Conservation (phyloP, 1,284 basidiomycete species). For the Spongispora temasekensis region DNA sequence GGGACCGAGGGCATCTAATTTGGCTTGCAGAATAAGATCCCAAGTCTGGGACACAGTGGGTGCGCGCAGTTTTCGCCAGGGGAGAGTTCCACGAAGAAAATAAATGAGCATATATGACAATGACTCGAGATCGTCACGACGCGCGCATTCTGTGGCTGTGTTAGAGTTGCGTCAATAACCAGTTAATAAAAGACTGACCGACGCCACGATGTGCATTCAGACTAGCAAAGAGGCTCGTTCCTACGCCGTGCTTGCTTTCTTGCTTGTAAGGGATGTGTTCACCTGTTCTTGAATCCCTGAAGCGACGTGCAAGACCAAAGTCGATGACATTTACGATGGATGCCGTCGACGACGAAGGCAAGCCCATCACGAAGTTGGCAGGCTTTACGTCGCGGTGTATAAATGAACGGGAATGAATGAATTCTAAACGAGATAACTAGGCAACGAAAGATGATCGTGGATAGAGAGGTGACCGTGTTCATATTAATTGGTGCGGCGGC, state of each 20-base stretch:
- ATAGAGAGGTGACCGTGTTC: constrained; percentile 11
- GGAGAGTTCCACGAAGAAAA: constrained; percentile 86
- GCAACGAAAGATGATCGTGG: constrained; percentile 24
- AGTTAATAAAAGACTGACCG: constrained; percentile 45
- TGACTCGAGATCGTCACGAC: constrained; percentile 90
- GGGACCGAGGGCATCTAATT: constrained; percentile 48
- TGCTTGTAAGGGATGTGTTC: constrained; percentile 91
- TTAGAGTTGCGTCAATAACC: constrained; percentile 8
- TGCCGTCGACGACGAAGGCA: constrained; percentile 47
- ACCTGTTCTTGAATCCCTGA: constrained; percentile 84
- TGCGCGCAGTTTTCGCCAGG: constrained; percentile 86
- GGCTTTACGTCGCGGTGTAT: constrained; percentile 97
- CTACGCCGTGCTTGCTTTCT: constrained; percentile 85
- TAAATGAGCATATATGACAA: constrained; percentile 93
- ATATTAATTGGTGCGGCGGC: background rate
- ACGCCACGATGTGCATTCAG: constrained; percentile 95
- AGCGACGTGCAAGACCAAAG: constrained; percentile 97
- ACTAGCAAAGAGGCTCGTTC: constrained; percentile 92
- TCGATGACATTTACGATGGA: constrained; percentile 89
- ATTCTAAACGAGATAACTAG: constrained; percentile 74
- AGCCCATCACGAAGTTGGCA: constrained; percentile 88
- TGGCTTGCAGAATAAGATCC: constrained; percentile 72
- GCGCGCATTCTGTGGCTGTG: constrained; percentile 65
- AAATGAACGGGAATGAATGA: constrained; percentile 70
- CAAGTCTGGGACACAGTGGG: constrained; percentile 80